phyloP scores from a whole-genome alignment of 2,329 filamentous ascomycete species.

The Xylaria sp. region DNA sequence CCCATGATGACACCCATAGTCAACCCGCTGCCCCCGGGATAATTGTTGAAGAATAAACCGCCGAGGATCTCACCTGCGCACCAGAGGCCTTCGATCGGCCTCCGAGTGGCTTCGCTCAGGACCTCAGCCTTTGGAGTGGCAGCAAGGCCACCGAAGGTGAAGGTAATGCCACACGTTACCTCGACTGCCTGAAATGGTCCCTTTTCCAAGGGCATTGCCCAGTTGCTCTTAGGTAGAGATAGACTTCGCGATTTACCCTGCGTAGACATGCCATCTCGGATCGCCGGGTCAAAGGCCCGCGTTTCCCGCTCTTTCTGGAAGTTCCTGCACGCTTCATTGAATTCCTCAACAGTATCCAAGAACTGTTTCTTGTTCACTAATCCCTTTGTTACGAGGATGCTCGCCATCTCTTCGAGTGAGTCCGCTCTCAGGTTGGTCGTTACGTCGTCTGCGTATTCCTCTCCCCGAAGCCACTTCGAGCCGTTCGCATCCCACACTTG shows the following conservation, averaged over 20 bases:
- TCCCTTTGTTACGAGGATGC: slow-evolving; percentile 59
- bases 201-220: slow-evolving; percentile 68
- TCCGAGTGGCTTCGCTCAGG: slow-evolving; percentile 57
- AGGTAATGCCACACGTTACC: slow-evolving; percentile 73
- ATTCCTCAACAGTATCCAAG: slow-evolving; percentile 63
- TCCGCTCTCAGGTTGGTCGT: slow-evolving; percentile 63
- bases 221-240: slow-evolving; percentile 70
- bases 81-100: slow-evolving; percentile 65
- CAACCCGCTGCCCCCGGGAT: slow-evolving; percentile 71
- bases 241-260: slow-evolving; percentile 60
- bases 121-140: slow-evolving; percentile 67
- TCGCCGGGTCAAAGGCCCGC: slow-evolving; percentile 66
- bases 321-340: slow-evolving; percentile 66
- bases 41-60: slow-evolving; percentile 71
- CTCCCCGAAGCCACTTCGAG: slow-evolving; percentile 64
- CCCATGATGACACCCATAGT: slow-evolving; percentile 68
- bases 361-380: slow-evolving; percentile 60
- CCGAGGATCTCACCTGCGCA: slow-evolving; percentile 75
- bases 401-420: slow-evolving; percentile 66
- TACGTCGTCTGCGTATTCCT: slow-evolving; percentile 71
- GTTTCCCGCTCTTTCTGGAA: slow-evolving; percentile 58
- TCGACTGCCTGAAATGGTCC: slow-evolving; percentile 71
- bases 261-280: slow-evolving; percentile 71
- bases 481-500: slow-evolving; percentile 71
- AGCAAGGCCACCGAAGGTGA: slow-evolving; percentile 73